Conservation (phyloP, 2,329 filamentous ascomycete genomes). For the Rugonectria rugulosa region DNA sequence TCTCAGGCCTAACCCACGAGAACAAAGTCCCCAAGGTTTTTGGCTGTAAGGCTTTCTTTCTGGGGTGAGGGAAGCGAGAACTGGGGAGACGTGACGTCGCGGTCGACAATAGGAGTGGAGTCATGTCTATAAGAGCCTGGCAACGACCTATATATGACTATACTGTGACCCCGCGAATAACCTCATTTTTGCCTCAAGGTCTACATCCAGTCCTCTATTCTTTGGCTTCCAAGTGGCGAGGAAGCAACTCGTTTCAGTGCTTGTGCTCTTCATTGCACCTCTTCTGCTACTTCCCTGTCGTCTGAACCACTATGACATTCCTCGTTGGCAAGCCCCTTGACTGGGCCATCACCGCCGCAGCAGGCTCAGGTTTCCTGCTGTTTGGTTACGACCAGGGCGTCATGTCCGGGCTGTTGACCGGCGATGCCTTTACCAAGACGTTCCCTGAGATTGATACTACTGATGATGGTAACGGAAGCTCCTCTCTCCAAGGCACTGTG, state of each 20-base stretch:
- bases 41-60: not conserved
- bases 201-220: not conserved
- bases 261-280: not conserved
- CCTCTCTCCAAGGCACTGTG: conserved; percentile 54
- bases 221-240: not conserved
- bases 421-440: conserved; percentile 41
- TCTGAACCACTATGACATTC: conserved; percentile 23
- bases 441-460: conserved; percentile 49
- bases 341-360: conserved; percentile 47
- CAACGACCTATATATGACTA: conserved; percentile 29
- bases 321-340: conserved; percentile 47
- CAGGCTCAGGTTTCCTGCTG: conserved; percentile 47
- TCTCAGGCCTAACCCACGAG: not conserved
- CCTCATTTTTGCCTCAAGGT: conserved; percentile 10
- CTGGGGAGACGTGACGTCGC: not conserved
- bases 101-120: not conserved
- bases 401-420: conserved; percentile 45
- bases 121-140: conserved; percentile 2
- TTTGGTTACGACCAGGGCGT: conserved; percentile 45
- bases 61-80: not conserved
- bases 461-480: conserved; percentile 47
- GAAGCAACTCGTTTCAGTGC: not conserved
- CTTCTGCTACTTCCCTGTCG: not conserved
- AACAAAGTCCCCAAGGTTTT: not conserved
- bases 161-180: conserved; percentile 23